Percentiles rank a stretch among this genome's conserved stretches.
Evolutionary conservation across 2,329 filamentous ascomycete genomes (phyloP).

Genomic region (Claviceps monticola): DNA sequence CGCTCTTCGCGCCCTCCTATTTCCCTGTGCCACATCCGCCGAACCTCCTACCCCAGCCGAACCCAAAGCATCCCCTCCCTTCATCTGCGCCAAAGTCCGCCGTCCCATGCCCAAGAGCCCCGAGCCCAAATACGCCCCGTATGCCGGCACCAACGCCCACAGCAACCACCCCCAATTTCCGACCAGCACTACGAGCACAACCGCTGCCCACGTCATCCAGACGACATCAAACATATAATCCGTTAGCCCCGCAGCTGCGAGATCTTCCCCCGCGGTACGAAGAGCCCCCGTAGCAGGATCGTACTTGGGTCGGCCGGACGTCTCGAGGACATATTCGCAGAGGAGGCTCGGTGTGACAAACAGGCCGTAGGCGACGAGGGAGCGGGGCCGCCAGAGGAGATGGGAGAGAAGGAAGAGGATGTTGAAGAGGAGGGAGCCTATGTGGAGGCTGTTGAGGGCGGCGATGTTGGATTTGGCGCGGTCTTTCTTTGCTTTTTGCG

Average conservation of each 20-base stretch:
- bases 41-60: conserved; percentile 12
- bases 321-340: conserved; percentile 78
- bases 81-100: conserved; percentile 36
- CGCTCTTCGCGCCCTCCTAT: conserved; percentile 40
- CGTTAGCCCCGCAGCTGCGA: conserved; percentile 75
- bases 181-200: conserved; percentile 57
- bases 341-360: conserved; percentile 61
- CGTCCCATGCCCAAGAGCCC: conserved; percentile 40
- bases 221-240: conserved; percentile 97
- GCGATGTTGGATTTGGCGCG: conserved; percentile 64
- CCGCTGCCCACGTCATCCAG: conserved; percentile 81
- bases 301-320: conserved; percentile 65
- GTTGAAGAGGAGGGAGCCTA: conserved; percentile 61
- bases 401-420: conserved; percentile 59
- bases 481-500: conserved; percentile 50
- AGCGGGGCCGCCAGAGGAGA: conserved; percentile 50
- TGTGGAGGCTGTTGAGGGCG: conserved; percentile 68
- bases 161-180: conserved; percentile 62
- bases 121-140: conserved; percentile 39
- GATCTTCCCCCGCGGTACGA: conserved; percentile 69
- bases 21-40: conserved; percentile 25
- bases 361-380: conserved; percentile 53
- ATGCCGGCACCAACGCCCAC: conserved; percentile 41
- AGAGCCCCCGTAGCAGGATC: conserved; percentile 51
- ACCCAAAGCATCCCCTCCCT: conserved; percentile 14